Evolutionary conservation across 1,284 basidiomycete species (phyloP), one percentile per base, ranked within the genome.

Genomic region (Malassezia globosa): DNA sequence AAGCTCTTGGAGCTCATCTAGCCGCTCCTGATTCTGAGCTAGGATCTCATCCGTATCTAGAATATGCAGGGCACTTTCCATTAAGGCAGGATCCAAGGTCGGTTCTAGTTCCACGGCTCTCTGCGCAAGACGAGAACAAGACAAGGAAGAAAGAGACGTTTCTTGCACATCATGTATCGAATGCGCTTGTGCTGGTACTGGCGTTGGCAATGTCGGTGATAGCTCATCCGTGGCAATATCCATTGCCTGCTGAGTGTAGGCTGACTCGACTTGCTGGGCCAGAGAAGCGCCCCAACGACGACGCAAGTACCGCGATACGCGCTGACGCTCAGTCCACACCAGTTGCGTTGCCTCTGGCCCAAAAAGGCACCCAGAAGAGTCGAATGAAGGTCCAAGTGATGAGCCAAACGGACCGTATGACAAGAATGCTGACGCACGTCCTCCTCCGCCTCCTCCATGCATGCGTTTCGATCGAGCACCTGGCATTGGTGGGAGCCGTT

Each of bases 351-450:
- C 45, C 4, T 43, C 26, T 29, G 54, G 44, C 42, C 54, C 56
- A 18, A 63, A 33, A 14, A 61, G 54, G 1, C 52, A 43, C 22
- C 51, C 43, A 1, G 56, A 46, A 13, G 64, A 63, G 41, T 68
- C 66, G 48, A 61, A 60, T 16, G 60, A 52, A 3, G 66, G 66
- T 8, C 59, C 63, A 11, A 64, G 35, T 19, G 57, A 68, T 5
- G 62, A 61, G 16, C 59, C 50, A 23, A 59, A 61, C 16, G 60
- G 54, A 22, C 61, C 62, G 39, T 68, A 68, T 21, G 55, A 58
- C 25, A 66, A 56, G 53, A 60, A 62, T 1, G 55, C 49, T 14
- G 59, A 52, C 1, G 46, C 42, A 31, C 11, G 11, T 11, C 29
- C 16, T n/a, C n/a, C n/a, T n/a, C n/a, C n/a, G n/a, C n/a, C n/a